Percentiles rank a stretch among this genome's conserved stretches.
Evolutionary conservation across 768 basidiomycete species (phyloP).

Genomic region (Exidia glandulosa): DNA sequence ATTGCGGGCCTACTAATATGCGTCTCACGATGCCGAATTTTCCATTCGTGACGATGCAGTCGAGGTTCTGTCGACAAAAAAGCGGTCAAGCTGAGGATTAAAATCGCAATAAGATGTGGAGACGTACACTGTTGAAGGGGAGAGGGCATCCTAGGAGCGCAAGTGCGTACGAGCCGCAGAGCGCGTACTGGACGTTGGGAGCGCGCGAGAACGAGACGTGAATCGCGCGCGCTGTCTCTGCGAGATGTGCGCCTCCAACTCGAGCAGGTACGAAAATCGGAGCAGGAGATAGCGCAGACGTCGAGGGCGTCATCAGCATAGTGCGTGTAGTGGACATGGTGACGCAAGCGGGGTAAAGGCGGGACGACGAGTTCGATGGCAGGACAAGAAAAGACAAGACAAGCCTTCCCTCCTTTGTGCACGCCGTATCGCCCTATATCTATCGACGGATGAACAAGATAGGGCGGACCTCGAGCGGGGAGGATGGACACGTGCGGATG

Average conservation of each 20-base stretch:
- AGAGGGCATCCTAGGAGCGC: background rate
- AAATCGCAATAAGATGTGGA: background rate
- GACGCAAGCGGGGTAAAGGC: too few species aligned
- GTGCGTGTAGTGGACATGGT: too few species aligned
- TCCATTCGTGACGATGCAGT: background rate
- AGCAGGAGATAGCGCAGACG: background rate
- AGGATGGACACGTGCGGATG: too few species aligned
- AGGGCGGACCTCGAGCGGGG: too few species aligned
- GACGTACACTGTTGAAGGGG: background rate
- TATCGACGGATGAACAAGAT: too few species aligned
- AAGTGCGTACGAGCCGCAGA: background rate
- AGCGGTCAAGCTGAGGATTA: background rate
- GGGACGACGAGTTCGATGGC: too few species aligned
- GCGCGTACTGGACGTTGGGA: background rate
- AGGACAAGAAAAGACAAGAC: too few species aligned
- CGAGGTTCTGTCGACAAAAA: background rate
- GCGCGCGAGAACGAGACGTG: background rate
- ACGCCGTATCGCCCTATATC: too few species aligned
- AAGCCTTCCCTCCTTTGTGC: too few species aligned
- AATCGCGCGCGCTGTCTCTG: background rate
- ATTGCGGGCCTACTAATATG: background rate
- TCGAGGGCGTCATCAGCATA: background rate
- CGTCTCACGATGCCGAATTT: background rate
- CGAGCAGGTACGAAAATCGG: background rate
- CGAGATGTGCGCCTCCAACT: background rate